Percentiles rank a stretch among this genome's conserved stretches.
Conservation (phyloP, 2,329 filamentous ascomycete species). For the Paraphaeosphaeria minitans region DNA sequence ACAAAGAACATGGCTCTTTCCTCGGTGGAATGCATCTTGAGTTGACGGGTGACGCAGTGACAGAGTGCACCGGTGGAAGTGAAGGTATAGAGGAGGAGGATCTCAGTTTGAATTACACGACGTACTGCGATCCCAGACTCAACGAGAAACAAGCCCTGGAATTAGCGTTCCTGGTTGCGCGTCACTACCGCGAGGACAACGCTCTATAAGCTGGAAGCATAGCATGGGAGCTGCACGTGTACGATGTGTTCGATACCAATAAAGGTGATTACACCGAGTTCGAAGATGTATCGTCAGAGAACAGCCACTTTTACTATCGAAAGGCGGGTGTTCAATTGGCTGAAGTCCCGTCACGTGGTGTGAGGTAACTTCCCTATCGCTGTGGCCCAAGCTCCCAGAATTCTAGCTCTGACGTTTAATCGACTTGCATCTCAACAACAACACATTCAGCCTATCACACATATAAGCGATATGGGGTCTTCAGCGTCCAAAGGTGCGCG, state of each 20-base stretch:
- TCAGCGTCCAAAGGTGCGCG: slow-evolving; percentile 62
- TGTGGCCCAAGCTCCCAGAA: slow-evolving; percentile 19
- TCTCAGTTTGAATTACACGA: slow-evolving; percentile 87
- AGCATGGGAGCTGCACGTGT: neutral
- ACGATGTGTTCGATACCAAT: neutral
- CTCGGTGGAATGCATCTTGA: slow-evolving; percentile 94
- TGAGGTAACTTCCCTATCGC: neutral
- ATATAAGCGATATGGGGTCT: slow-evolving; percentile 56
- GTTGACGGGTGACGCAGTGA: slow-evolving; percentile 93
- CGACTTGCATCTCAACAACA: slow-evolving; percentile 31
- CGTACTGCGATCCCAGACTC: slow-evolving; percentile 90
- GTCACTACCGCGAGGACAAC: slow-evolving; percentile 67
- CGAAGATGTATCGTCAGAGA: neutral
- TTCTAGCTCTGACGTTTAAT: slow-evolving; percentile 28
- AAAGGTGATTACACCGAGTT: slow-evolving; percentile 3
- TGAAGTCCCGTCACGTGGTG: slow-evolving; percentile 2
- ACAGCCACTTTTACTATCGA: neutral
- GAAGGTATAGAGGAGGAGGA: slow-evolving; percentile 87
- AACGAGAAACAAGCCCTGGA: slow-evolving; percentile 99
- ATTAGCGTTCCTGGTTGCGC: slow-evolving; percentile 89
- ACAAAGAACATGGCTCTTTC: slow-evolving; percentile 81
- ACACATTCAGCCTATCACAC: slow-evolving; percentile 16
- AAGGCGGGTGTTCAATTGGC: neutral
- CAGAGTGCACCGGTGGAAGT: slow-evolving; percentile 91
- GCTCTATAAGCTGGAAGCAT: slow-evolving; percentile 14